Evolutionary conservation across 495 filamentous ascomycete genomes (phyloP), one percentile per base, ranked within the genome.

Genomic region (Ramalina intermedia): DNA sequence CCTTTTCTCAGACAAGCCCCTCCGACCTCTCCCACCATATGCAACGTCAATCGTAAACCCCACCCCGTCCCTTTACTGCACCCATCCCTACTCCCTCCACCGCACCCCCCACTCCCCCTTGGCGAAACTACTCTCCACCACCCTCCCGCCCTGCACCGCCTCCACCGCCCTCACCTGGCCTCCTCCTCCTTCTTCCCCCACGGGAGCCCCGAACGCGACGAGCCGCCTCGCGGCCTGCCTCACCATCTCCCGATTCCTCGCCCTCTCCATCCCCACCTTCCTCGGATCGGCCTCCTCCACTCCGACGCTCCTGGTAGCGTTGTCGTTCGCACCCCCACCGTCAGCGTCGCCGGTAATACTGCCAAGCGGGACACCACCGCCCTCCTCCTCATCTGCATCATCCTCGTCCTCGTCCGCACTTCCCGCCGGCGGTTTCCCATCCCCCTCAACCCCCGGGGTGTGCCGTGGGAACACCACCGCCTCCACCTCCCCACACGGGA

Each of bases 91-190:
- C 44, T 58, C 66, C 50, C 63, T 61, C 69, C 68, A 72, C 46
- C 65, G 47, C 16, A 72, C 59, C 2, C 61, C 66, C 69, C 68
- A 73, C 33, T 71, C 65, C 7, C 69, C 69, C 54, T 72, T 75
- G 7, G 69, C 65, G 56, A 70, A 68, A 48, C 57, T 61, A 20
- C 55, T 50, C 51, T 66, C 70, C 18, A 72, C 69, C 7, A 71
- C 66, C 41, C 57, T 54, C 1, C 64, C 69, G 20, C 63, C 55
- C 66, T 69, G 48, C 17, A 59, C 48, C n/a, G 55, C 56, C 29
- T 57, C 57, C 23, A 52, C 41, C 13, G 17, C 42, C 35, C 51
- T 51, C 35, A 29, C 49, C 36, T 8, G 33, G 9, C 45, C 41
- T 42, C 18, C 43, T 12, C 45, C 41, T 42, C 24, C 43, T 12